Base-by-base conservation (phyloP, 2,329 filamentous ascomycete species). In the Fusarium concolor region DNA sequence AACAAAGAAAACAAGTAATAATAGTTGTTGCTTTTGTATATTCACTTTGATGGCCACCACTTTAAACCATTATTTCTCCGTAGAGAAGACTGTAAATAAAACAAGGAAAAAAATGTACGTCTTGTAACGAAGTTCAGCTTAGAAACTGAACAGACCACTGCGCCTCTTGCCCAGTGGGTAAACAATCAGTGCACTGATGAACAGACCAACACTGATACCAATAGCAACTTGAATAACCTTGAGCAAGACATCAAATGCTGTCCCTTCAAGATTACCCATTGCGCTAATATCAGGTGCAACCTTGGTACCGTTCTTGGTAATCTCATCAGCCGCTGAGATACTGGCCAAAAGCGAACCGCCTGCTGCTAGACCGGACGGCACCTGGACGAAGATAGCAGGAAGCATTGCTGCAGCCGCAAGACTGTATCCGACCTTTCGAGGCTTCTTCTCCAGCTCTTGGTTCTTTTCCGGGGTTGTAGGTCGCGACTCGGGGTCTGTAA, bases 351-450 rank as follows among this genome's bases (percentile, higher is more conserved):
- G 78, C 15, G 86, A 88, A 2, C 87, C 87, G 28, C 83, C 83
- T 0, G 86, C 86, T 5, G 88, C 88, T n/a, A 90, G 79, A 28
- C 87, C 86, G 20, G 85, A 87, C 0, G 88, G 88, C 26, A 90
- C 88, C 67, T 89, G 87, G 3, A 90, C 86, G 66, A 96, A 96
- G 67, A 97, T 96, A 7, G 91, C 94, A 0, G 94, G 94, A 11
- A 97, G 81, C 84, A 97, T 92, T 2, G 92, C 91, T 0, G 93
- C 92, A 0, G 93, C 93, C 0, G 94, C 94, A 4, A 97, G 86
- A 2, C 91, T 92, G 76, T 94, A 93, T 14, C 90, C 89, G 8
- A 88, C 80, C 9, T 82, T 79, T 9, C 83, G 77, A n/a, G 79
- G 73, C 65, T 78, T 73, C 60, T 75, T 74, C 47, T 75, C 71